Base-by-base conservation (phyloP, 2,329 filamentous ascomycete genomes). In the Aspergillus brunneoviolaceus region DNA sequence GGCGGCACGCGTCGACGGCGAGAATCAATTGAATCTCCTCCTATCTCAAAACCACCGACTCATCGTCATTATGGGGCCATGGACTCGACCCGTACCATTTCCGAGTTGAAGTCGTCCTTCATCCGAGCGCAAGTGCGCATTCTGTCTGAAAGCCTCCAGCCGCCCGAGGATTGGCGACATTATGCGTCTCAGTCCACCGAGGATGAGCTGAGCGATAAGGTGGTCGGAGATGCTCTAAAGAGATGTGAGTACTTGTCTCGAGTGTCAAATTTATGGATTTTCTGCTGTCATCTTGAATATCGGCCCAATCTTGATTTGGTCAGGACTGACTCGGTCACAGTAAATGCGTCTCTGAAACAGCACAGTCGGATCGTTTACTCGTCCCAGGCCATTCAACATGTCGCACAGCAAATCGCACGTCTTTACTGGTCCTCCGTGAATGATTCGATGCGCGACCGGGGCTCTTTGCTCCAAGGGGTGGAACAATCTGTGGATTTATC, bases 281-380 rank as follows among this genome's bases (percentile, higher is more conserved):
- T 3, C 14, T 11, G n/a, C 11, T 21, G 3, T 10, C 10, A 35
- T 14, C 29, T 19, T 12, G 6, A 5, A 19, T 23, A 19, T 51
- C 1, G n/a, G 5, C 50, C 27, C 47, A 19, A 25, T 4, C 25
- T 50, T 21, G n/a, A 31, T 6, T 55, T 25, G 45, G 45, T 48
- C 19, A 23, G 48, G 1, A 12, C 53, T 11, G 35, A 45, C 27
- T 16, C 27, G 27, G 45, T 45, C 14, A 50, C 58, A 83, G 83
- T 84, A 19, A 85, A 85, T 61, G 75, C 77, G 35, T 75, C 77
- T 42, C 70, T 84, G 57, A 81, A 80, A 60, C 79, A 82, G 48
- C 83, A 85, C 69, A 81, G 80, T 63, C 82, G 81, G 51, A 73
- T 79, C 58, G 80, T 82, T 47, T 85, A 84, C 73, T 81, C 81